These are phyloP conservation scores for Gossypium davidsonii DNA, from an alignment of 441 rosid species.

Conservation along the genomic window DNA sequence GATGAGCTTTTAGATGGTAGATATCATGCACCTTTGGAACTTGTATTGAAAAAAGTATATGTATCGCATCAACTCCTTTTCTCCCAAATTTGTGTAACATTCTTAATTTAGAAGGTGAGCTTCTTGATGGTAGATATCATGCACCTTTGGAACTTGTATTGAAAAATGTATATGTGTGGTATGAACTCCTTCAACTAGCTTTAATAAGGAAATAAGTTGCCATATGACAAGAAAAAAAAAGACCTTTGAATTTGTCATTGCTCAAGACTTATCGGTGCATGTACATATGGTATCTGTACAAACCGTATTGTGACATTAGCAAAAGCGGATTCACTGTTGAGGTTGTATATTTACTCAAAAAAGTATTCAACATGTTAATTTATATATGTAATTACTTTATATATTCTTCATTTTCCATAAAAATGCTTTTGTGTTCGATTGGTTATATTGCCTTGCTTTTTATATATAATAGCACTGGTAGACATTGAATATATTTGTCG, in stretches of 20 bases:
- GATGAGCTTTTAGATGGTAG: neutral
- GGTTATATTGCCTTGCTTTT: neutral
- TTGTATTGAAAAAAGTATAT: neutral
- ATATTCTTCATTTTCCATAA: neutral
- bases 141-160: neutral
- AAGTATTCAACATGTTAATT: neutral
- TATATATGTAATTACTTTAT: neutral
- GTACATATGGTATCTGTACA: neutral
- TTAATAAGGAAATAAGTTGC: neutral
- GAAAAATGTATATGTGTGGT: neutral
- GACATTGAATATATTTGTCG: neutral
- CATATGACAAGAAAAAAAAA: neutral
- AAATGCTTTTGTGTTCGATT: conserved; percentile 5
- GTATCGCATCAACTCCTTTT: neutral
- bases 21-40: neutral
- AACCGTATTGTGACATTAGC: neutral
- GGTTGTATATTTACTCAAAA: neutral
- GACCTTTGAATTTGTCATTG: neutral
- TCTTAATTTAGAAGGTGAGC: neutral
- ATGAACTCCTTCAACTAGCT: neutral
- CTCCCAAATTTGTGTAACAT: neutral
- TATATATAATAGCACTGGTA: neutral
- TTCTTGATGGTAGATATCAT: conserved; percentile 3
- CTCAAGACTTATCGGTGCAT: neutral
- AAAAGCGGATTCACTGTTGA: neutral